phyloP scores from a whole-genome alignment of 768 basidiomycete species.

The Rhizopogon roseolus region DNA sequence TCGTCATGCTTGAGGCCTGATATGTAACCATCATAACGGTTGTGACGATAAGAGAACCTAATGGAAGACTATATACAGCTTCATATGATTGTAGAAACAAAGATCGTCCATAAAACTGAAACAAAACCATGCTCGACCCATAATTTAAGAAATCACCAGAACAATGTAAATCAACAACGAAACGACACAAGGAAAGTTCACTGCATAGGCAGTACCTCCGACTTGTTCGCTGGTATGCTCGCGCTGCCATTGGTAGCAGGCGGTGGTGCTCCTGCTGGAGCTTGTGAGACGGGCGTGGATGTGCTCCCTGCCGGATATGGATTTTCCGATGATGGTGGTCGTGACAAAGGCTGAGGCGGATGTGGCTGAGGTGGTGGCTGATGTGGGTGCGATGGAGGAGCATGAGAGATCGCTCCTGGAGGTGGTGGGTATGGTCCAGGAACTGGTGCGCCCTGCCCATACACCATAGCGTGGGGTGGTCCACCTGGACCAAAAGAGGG shows the following conservation, averaged over 20 bases:
- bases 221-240: slow-evolving; percentile 33
- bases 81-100: slow-evolving; percentile 14
- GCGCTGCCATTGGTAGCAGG: slow-evolving; percentile 38
- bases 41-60: slow-evolving; percentile 5
- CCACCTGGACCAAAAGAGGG: slow-evolving; percentile 46
- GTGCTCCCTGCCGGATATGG: slow-evolving; percentile 40
- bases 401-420: slow-evolving; percentile 40
- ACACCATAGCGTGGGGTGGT: slow-evolving; percentile 45
- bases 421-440: slow-evolving; percentile 42
- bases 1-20: neutral
- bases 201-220: slow-evolving; percentile 38
- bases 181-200: slow-evolving; percentile 1
- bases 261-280: slow-evolving; percentile 7
- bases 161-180: neutral
- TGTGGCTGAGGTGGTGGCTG: slow-evolving; percentile 31
- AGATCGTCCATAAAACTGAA: slow-evolving; percentile 20
- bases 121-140: slow-evolving; percentile 11
- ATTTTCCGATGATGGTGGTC: slow-evolving; percentile 63
- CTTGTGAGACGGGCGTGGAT: slow-evolving; percentile 23
- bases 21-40: slow-evolving; percentile 7
- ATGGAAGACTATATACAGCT: slow-evolving; percentile 22
- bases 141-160: neutral
- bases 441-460: slow-evolving; percentile 43
- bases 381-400: slow-evolving; percentile 25
- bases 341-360: slow-evolving; percentile 38